phyloP scores from a whole-genome alignment of 768 basidiomycete genomes.

The Termitomyces sp. region DNA sequence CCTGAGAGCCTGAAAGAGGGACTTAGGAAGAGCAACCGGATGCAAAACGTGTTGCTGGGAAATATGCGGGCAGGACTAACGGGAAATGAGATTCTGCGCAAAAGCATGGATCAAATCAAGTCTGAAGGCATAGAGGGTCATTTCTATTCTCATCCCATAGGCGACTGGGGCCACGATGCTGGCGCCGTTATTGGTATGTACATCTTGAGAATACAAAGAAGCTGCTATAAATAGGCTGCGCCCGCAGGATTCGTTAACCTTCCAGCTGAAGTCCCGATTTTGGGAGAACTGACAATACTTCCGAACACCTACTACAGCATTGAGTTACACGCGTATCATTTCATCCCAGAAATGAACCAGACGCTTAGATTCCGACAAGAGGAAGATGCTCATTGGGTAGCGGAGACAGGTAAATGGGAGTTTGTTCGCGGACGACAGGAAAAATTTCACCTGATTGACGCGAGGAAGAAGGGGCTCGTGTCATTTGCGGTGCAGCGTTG shows the following conservation, averaged over 20 bases:
- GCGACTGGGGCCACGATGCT: conserved; percentile 50
- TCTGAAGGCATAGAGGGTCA: conserved; percentile 39
- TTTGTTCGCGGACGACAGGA: conserved; percentile 48
- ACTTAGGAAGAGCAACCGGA: conserved; percentile 37
- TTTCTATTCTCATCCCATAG: conserved; percentile 49
- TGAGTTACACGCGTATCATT: conserved; percentile 44
- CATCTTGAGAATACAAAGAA: not conserved
- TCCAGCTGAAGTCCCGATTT: conserved; percentile 37
- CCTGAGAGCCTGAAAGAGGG: conserved; percentile 40
- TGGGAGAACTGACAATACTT: conserved; percentile 42
- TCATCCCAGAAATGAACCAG: conserved; percentile 42
- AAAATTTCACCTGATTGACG: conserved; percentile 11
- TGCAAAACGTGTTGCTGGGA: conserved; percentile 44
- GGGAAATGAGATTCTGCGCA: conserved; percentile 39
- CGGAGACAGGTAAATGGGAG: conserved; percentile 32
- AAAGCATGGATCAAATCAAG: conserved; percentile 37
- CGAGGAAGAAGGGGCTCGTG: not conserved
- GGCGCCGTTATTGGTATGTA: conserved; percentile 41
- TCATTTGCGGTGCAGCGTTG: conserved; percentile 17
- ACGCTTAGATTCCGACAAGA: conserved; percentile 39
- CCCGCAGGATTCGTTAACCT: conserved; percentile 37
- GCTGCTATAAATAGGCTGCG: not conserved
- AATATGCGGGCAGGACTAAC: conserved; percentile 40
- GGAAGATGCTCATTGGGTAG: conserved; percentile 38
- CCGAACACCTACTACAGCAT: conserved; percentile 49